These are phyloP conservation scores for Fomitopsis palustris DNA, from an alignment of 1,284 basidiomycete species.

Conservation along the genomic window DNA sequence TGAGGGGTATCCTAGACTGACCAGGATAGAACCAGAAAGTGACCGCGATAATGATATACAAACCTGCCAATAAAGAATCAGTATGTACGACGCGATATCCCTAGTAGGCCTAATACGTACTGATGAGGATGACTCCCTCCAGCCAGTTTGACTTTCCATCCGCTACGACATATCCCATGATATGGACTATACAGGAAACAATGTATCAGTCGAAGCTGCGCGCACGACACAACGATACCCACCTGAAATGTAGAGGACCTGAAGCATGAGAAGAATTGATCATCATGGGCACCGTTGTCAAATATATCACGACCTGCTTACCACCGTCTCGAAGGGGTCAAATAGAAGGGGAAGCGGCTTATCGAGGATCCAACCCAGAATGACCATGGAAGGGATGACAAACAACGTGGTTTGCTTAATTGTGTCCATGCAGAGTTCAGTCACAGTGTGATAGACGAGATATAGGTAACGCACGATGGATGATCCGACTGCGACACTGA, in stretches of 20 bases:
- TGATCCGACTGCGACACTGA: slow-evolving; percentile 86
- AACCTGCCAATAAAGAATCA: slow-evolving; percentile 31
- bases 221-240: neutral
- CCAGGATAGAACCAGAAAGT: slow-evolving; percentile 68
- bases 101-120: no score
- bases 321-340: slow-evolving; percentile 78
- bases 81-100: no score
- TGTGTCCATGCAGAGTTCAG: neutral
- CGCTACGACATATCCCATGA: slow-evolving; percentile 78
- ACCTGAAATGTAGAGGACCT: slow-evolving; percentile 36
- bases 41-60: slow-evolving; percentile 65
- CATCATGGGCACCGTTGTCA: neutral
- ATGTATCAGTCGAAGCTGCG: neutral
- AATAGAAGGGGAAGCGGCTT: slow-evolving; percentile 75
- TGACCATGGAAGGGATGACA: slow-evolving; percentile 76
- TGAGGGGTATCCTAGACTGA: slow-evolving; percentile 11
- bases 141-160: slow-evolving; percentile 87
- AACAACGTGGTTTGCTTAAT: slow-evolving; percentile 86
- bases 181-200: slow-evolving; percentile 49
- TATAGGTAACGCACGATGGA: slow-evolving; percentile 62
- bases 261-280: neutral
- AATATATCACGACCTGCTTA: slow-evolving; percentile 17
- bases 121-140: slow-evolving; percentile 55
- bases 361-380: slow-evolving; percentile 62
- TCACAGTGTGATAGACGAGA: neutral